phyloP scores from a whole-genome alignment of 495 filamentous ascomycete genomes.

The Trichoderma asperelloides region DNA sequence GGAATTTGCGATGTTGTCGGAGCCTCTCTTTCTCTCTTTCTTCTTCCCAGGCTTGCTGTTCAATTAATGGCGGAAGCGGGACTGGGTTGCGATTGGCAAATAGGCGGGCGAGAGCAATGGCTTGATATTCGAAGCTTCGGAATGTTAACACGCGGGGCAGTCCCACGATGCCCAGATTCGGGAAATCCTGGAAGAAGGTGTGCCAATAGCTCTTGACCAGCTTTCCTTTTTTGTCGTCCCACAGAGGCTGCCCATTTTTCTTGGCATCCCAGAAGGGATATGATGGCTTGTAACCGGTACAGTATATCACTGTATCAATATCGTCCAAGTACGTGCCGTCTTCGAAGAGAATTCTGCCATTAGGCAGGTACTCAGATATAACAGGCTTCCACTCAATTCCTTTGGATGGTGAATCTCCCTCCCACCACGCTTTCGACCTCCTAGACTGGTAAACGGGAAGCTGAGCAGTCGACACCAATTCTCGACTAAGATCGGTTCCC shows the following conservation, averaged over 20 bases:
- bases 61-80: conserved; percentile 22
- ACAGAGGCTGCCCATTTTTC: conserved; percentile 30
- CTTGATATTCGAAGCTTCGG: conserved; percentile 43
- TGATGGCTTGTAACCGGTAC: conserved; percentile 39
- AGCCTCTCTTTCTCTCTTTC: conserved; percentile 18
- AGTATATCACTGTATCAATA: conserved; percentile 40
- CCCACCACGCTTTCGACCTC: conserved; percentile 34
- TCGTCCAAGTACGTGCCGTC: conserved; percentile 31
- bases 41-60: conserved; percentile 34
- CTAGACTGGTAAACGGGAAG: conserved; percentile 38
- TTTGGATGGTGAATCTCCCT: conserved; percentile 28
- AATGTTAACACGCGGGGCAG: conserved; percentile 39
- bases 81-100: conserved; percentile 27
- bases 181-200: conserved; percentile 34
- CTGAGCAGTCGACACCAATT: conserved; percentile 24
- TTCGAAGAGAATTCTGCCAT: conserved; percentile 33
- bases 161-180: conserved; percentile 34
- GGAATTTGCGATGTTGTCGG: conserved; percentile 30
- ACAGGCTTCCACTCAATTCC: conserved; percentile 40
- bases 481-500: conserved; percentile 35
- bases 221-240: conserved; percentile 27
- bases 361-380: conserved; percentile 24
- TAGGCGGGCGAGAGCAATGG: conserved; percentile 37
- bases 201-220: conserved; percentile 32
- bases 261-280: conserved; percentile 41